A percentile compares a stretch with the other conserved stretches of the same genome.
phyloP scores from a whole-genome alignment of 2,329 filamentous ascomycete genomes.

The Stachybotrys echinatus region DNA sequence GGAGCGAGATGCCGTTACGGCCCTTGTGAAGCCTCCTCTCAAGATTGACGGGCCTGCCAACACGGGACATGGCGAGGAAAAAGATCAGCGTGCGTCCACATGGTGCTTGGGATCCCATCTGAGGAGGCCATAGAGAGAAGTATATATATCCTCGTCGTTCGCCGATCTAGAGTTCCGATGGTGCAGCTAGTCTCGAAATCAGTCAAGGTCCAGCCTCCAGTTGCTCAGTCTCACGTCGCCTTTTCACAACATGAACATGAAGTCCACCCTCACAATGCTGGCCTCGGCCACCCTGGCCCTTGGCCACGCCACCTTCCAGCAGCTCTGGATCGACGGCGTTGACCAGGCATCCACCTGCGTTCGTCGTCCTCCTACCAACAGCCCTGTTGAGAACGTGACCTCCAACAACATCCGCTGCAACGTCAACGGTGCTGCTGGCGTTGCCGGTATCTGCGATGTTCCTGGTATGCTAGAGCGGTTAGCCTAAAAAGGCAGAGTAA shows the following conservation, averaged over 20 bases:
- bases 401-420: conserved; percentile 1
- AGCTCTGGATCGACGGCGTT: conserved; percentile 1
- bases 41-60: not conserved
- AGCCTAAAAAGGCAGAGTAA: too few relatives aligned
- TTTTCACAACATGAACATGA: not conserved
- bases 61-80: not conserved
- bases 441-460: conserved; percentile 1
- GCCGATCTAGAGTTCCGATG: not conserved
- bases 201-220: not conserved
- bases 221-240: not conserved
- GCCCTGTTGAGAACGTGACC: not conserved
- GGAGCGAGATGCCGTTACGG: not conserved
- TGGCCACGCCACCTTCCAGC: conserved; percentile 3
- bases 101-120: too few relatives aligned
- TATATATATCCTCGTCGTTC: not conserved
- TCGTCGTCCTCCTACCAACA: conserved; percentile 1
- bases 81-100: not conserved
- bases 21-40: not conserved
- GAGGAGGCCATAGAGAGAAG: not conserved
- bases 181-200: not conserved
- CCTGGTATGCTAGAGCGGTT: not conserved
- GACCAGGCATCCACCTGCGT: conserved; percentile 1
- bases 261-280: not conserved
- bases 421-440: not conserved
- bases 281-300: not conserved